Evolutionary conservation across 2,329 filamentous ascomycete species (phyloP), one percentile per base, ranked within the genome.

Genomic region (Phialophora verrucosa): DNA sequence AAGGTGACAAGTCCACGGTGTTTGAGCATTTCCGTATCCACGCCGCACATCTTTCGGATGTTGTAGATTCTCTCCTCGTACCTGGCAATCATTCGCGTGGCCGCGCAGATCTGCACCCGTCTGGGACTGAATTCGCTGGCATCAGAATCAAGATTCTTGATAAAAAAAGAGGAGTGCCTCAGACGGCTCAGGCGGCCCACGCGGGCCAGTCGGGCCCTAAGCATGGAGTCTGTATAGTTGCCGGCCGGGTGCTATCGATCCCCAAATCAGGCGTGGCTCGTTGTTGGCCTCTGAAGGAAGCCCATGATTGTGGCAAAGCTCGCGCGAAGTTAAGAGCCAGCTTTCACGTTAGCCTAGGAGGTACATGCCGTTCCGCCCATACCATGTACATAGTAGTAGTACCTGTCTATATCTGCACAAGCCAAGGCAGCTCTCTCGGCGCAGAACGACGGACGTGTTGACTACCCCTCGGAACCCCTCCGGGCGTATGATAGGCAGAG

Each of bases 51-150:
- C 10, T 51, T 17, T 53, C 4, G 47, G 58, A 53, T 49, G 20
- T 42, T 32, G 29, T 53, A 10, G 17, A 38, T 62, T 27, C 23
- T 32, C 14, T 44, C n/a, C 11, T 61, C 55, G 59, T 62, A 32
- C 59, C 59, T 62, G 59, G 50, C 50, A 62, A 62, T 62, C 50
- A 31, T 56, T 56, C 51, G 50, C 59, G 59, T 62, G 59, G 59
- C 50, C 27, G 50, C 27, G 59, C 38, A 62, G 59, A 62, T 62
- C 59, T 47, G 51, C 35, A 49, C 50, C 25, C 20, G 31, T 56
- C 29, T 53, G 17, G 59, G 59, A 35, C 14, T 23, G 51, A 25
- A 35, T 62, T 49, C 27, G 50, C 50, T 25, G 25, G 23, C 59
- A 35, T 12, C 50, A 55, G 35, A 62, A 56, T 49, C 59, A 55